Evolutionary conservation across 2,329 filamentous ascomycete species (phyloP), one percentile per base, ranked within the genome.

Genomic region (Didymella pomorum): DNA sequence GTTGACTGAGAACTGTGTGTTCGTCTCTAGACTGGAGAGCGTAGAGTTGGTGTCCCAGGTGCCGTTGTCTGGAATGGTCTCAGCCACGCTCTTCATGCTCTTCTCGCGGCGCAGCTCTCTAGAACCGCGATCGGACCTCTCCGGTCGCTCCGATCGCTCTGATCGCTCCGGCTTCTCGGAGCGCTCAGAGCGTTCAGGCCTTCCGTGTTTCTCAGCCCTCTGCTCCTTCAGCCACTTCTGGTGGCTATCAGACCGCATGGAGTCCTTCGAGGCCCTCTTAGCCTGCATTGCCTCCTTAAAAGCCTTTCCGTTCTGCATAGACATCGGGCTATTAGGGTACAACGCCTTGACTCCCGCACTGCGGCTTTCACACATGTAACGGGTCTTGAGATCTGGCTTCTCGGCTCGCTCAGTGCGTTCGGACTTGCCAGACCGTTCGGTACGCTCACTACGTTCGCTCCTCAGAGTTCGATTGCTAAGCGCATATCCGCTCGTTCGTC

Each of bases 301-400:
- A 28, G 60, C 63, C 18, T 62, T 66, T 16, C 61, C 51, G 31
- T 52, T 66, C 45, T 65, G 58, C 11, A 66, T 66, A 2, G 67
- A 66, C 31, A 73, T 48, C 6, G 71, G 70, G 23, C 66, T 66
- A 52, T 73, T 73, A 4, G 74, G 73, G 56, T 78, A 78, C 37
- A 78, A 49, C 7, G 66, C 76, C 56, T 78, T 78, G 58, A 78
- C 70, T 2, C 74, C 76, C 14, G 76, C 76, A 46, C 76, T 77
- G 21, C 74, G 68, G 41, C 70, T 71, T 51, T 78, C 72, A 55
- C 70, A 72, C 65, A 71, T 61, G 51, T 76, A 75, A 25, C 70
- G 62, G 41, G 65, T 71, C 44, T 68, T 72, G 2, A 64, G 58
- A 21, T 69, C 70, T 14, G 62, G 58, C 45, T 67, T 69, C 44